Evolutionary conservation across 768 basidiomycete species (phyloP), one percentile per base, ranked within the genome.

Genomic region (Porpolomopsis calyptriformis): DNA sequence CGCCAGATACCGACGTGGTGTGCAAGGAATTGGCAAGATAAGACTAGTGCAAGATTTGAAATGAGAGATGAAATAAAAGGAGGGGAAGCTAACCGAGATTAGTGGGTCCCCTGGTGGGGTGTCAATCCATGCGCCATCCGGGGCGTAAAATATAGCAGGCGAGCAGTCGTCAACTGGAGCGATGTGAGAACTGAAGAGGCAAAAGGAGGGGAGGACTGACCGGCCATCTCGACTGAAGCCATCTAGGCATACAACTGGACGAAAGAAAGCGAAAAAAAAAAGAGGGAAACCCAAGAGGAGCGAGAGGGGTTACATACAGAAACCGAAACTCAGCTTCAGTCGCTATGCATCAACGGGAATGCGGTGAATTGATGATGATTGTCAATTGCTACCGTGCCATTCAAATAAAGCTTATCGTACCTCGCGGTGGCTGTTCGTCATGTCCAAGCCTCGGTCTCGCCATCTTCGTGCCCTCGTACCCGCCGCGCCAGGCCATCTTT

Each of bases 81-180:
- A 18, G 18, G 10, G n/a, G 35, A 9, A 19, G 56, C 68, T 54
- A 45, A 70, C 71, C 54, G 62, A 39, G 53, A 60, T 61, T 33
- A 68, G 57, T 10, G 67, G 55, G 55, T 74, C 71, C 34, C 63
- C 58, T 37, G 49, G 53, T 12, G 69, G 64, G 10, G 68, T 61
- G 57, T 75, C 73, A 38, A 56, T 55, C 76, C 76, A 78, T 48
- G 73, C 71, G 47, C 64, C 69, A 53, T 58, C 56, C 48, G 76
- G 76, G 24, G 60, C 56, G 53, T 77, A 79, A 47, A 64, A 53
- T 55, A 78, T 67, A 47, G 77, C 63, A 57, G 76, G 73, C 50
- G 76, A 76, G 56, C 67, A 62, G 53, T 78, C 76, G 54, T 78
- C 76, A 55, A 73, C 78, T 80, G 48, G n/a, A 40, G 14, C 33